Percentiles rank a stretch among this genome's conserved stretches.
These are phyloP conservation scores for Aspergillus carlsbadensis DNA, from an alignment of 495 filamentous ascomycete species.

Conservation along the genomic window DNA sequence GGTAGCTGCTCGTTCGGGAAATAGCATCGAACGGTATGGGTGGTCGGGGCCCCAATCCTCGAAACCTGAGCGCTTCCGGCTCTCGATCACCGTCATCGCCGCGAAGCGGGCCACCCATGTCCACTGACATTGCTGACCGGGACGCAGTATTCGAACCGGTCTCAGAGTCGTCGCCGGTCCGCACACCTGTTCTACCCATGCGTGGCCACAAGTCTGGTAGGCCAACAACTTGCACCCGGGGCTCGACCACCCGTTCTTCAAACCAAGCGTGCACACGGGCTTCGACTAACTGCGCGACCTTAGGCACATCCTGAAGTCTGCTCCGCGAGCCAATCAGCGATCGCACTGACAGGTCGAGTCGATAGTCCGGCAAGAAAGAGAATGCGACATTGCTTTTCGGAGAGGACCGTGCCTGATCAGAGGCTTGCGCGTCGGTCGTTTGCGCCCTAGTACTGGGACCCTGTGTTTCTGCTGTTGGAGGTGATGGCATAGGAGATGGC, in stretches of 20 bases:
- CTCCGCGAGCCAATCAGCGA: constrained; percentile 90
- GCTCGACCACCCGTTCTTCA: constrained; percentile 93
- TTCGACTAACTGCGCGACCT: constrained; percentile 94
- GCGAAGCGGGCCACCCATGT: constrained; percentile 25
- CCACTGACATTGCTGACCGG: constrained; percentile 33
- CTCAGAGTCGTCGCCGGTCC: constrained; percentile 45
- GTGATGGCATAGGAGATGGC: constrained; percentile 33
- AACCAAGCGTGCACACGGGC: constrained; percentile 92
- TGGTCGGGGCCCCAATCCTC: constrained; percentile 30
- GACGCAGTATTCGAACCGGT: constrained; percentile 40
- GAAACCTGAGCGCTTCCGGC: constrained; percentile 38
- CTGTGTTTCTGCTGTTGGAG: constrained; percentile 17
- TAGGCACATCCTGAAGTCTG: constrained; percentile 91
- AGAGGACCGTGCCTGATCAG: constrained; percentile 32
- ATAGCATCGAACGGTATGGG: constrained; percentile 29
- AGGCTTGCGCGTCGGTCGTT: constrained; percentile 1
- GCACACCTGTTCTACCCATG: constrained; percentile 53
- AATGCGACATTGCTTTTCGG: constrained; percentile 85
- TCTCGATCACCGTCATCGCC: constrained; percentile 26
- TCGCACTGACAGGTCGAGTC: constrained; percentile 86
- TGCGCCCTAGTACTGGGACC: constrained; percentile 17
- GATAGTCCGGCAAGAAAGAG: constrained; percentile 92
- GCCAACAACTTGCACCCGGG: constrained; percentile 91
- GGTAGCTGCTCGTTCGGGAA: constrained; percentile 41
- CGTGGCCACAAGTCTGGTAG: constrained; percentile 93